Conservation (phyloP, 2,329 filamentous ascomycete genomes). For the Penicillium aurantiogriseum region DNA sequence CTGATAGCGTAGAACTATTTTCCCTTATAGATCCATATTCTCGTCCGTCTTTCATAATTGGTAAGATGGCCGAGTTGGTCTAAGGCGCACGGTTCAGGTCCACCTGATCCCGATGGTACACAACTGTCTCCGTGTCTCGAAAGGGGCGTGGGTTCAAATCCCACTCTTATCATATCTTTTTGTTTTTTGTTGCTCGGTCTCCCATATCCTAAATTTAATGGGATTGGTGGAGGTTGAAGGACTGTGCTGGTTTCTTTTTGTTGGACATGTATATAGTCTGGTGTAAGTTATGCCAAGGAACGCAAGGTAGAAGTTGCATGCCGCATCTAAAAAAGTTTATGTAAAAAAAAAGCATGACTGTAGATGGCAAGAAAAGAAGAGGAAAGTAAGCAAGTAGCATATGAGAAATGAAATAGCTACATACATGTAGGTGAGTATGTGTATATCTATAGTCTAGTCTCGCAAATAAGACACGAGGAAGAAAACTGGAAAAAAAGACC, state of each 20-base stretch:
- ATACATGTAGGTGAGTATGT: not conserved
- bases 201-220: not conserved
- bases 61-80: constrained; percentile 39
- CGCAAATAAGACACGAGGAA: not conserved
- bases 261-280: not conserved
- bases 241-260: not conserved
- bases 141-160: constrained; percentile 16
- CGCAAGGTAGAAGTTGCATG: not conserved
- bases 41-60: not conserved
- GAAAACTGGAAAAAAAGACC: not conserved
- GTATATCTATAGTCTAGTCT: not conserved
- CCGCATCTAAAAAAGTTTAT: too few species aligned
- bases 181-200: not conserved
- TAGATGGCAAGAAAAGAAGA: not conserved
- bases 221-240: not conserved
- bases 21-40: too few species aligned
- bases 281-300: not conserved
- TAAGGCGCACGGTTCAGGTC: constrained; percentile 38
- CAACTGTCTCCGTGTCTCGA: constrained; percentile 15
- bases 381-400: not conserved
- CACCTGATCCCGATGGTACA: constrained; percentile 24
- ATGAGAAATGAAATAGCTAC: not conserved
- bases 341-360: not conserved
- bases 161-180: constrained; percentile 13
- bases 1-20: too few species aligned